Percentiles rank a stretch among this genome's conserved stretches.
phyloP scores from a whole-genome alignment of 768 basidiomycete genomes.

The Mycena chlorophos region DNA sequence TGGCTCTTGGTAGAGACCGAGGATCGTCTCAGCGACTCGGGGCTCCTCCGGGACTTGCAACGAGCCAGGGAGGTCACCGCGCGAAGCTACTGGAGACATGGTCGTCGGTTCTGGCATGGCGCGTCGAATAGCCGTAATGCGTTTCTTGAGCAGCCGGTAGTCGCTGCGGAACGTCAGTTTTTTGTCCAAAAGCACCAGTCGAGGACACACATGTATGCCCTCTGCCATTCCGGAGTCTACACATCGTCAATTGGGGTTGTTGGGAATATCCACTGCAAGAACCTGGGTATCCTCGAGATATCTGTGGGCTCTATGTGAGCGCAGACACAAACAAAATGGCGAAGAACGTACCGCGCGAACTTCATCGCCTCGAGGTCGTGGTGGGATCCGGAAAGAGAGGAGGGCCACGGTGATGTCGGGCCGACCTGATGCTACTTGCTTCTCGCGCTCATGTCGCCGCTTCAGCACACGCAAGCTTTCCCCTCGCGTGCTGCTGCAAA shows the following conservation, averaged over 20 bases:
- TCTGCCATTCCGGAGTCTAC: slow-evolving; percentile 76
- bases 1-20: not conserved
- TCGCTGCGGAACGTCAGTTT: slow-evolving; percentile 44
- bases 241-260: not conserved
- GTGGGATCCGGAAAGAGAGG: not conserved
- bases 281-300: slow-evolving; percentile 74
- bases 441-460: too few species aligned
- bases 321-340: not conserved
- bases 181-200: slow-evolving; percentile 1
- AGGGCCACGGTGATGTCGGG: not conserved
- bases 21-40: slow-evolving; percentile 7
- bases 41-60: slow-evolving; percentile 17
- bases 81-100: slow-evolving; percentile 22
- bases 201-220: slow-evolving; percentile 59
- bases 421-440: too few species aligned
- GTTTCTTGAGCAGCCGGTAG: slow-evolving; percentile 70
- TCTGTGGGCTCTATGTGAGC: slow-evolving; percentile 33
- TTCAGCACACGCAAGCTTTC: not conserved
- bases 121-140: slow-evolving; percentile 55
- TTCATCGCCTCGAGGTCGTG: slow-evolving; percentile 48
- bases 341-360: slow-evolving; percentile 54
- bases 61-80: slow-evolving; percentile 19
- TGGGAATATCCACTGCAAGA: slow-evolving; percentile 8
- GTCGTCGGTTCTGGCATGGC: slow-evolving; percentile 31
- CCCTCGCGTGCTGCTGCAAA: not conserved